Evolutionary conservation across 345 rosid species (phyloP), one percentile per base, ranked within the genome.

Genomic region (Noccaea bulbosa): DNA sequence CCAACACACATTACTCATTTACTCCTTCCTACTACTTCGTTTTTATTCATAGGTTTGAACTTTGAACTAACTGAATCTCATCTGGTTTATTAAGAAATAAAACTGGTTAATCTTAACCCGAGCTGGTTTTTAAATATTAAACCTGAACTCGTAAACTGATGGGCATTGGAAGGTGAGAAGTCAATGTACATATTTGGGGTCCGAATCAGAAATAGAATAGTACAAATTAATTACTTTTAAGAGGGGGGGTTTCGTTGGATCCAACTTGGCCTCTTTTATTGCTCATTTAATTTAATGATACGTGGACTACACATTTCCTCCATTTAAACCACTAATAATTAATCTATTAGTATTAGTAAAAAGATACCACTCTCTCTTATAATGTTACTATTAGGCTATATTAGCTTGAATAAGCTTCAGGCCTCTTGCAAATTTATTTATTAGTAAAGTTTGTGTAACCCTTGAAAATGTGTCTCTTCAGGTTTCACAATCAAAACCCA

Each of bases 201-300:
- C 77, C 57, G 60, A 48, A 39, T 57, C 43, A 57, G 39, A 20
- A 20, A 20, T 20, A 20, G 22, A 22, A 33, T 22, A 54, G 53
- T 38, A 62, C n/a, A 51, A 43, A 37, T 34, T 53, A 10, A 62
- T 53, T 62, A 44, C 2, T 40, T 51, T 33, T 11, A 65, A 47
- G 67, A 74, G 60, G 78, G 60, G 78, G 72, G 73, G 69, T 59
- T 74, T 74, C 51, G 73, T 74, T 74, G 78, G 73, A 74, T 74
- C 73, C 78, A 74, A 34, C 78, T 74, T 53, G 78, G 68, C 73
- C 49, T 67, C 73, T 74, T 74, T 74, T 43, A 74, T 51, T 74
- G 62, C 69, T 74, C 73, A 67, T 67, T 74, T 35, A 74, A 67
- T 67, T 74, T 35, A 74, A 34, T 57, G 63, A 16, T 56, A 65